Base-by-base conservation (phyloP, 129 eudicot genomes). In the Deinandra increscens region DNA sequence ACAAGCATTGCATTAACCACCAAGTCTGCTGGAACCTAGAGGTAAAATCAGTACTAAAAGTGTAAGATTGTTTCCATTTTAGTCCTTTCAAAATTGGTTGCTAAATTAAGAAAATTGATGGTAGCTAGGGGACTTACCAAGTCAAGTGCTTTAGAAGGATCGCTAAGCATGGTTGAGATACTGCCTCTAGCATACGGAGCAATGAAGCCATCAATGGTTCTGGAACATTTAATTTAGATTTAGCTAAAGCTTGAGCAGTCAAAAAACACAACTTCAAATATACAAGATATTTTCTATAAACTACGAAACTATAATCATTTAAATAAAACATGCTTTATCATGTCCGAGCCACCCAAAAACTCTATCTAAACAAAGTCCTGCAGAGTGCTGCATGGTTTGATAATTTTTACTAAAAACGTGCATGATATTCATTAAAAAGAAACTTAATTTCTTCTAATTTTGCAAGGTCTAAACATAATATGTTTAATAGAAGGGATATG, bases 21-120 rank as follows among this genome's bases (percentile, higher is more conserved):
- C 68, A 86, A 77, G 20, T 86, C 91, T 4, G 73, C 88, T 8
- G 88, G 91, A 19, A 83, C 48, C 88, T 80, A 15, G 33, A 29
- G 0, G 26, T 14, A 5, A 34, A 26, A 26, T 26, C 31, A 26
- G 31, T 26, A 26, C 31, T 5, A n/a, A 50, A 50, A 50, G 1
- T 5, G 9, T 5, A 17, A 7, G 26, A 15, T 17, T 26, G 56
- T 17, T 17, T 6, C 31, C 31, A 26, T 26, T 26, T 26, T 26
- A 26, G 1, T 26, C 31, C 1, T 26, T 26, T 26, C 3, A 6
- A 17, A 15, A 15, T n/a, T 49, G 1, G 55, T 49, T 15, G 10
- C 23, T 48, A 49, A 49, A 17, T 49, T 1, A 15, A 1, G 55
- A 17, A n/a, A 49, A 49, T 33, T 33, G 18, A 45, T 45, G 7